These are phyloP conservation scores for Thamnidium elegans DNA, from an alignment of 192 early-diverging fungal genomes.

Conservation along the genomic window DNA sequence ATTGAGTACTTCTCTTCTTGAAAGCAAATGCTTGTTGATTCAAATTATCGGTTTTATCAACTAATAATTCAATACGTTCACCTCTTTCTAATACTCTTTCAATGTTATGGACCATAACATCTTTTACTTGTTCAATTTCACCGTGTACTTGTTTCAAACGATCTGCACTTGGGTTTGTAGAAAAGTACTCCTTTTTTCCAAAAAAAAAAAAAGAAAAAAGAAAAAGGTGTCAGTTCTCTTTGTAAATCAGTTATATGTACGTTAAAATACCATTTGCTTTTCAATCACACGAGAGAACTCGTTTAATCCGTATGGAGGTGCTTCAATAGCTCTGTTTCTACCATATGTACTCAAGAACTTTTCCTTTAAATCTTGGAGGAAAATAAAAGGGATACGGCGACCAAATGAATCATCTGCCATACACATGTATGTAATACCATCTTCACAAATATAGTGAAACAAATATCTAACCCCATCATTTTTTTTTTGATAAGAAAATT, in stretches of 20 bases:
- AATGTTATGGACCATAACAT: conserved; percentile 95
- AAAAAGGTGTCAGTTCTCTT: background rate
- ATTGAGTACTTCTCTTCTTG: conserved; percentile 78
- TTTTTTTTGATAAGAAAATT: background rate
- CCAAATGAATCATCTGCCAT: conserved; percentile 73
- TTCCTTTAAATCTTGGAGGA: conserved; percentile 79
- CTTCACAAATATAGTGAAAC: conserved; percentile 86
- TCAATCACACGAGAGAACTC: conserved; percentile 81
- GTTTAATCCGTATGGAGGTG: conserved; percentile 72
- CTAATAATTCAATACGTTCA: conserved; percentile 83
- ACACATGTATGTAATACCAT: conserved; percentile 82
- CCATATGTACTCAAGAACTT: conserved; percentile 59
- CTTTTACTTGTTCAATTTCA: conserved; percentile 91
- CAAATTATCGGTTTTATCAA: conserved; percentile 87
- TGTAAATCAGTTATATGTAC: background rate
- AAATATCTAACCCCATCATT: conserved; percentile 59
- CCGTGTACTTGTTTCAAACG: conserved; percentile 78
- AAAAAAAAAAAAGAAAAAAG: too few species aligned
- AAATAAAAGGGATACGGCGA: conserved; percentile 84
- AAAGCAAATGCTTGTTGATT: conserved; percentile 90
- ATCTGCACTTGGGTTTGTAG: conserved; percentile 68
- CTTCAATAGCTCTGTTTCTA: conserved; percentile 48
- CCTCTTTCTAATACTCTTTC: conserved; percentile 86
- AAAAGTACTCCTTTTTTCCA: conserved; percentile 62
- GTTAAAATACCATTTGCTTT: conserved; percentile 68